A percentile compares a stretch with the other conserved stretches of the same genome.
phyloP scores from a whole-genome alignment of 805 yeast species.

The Barnettozyma wickerhamii region DNA sequence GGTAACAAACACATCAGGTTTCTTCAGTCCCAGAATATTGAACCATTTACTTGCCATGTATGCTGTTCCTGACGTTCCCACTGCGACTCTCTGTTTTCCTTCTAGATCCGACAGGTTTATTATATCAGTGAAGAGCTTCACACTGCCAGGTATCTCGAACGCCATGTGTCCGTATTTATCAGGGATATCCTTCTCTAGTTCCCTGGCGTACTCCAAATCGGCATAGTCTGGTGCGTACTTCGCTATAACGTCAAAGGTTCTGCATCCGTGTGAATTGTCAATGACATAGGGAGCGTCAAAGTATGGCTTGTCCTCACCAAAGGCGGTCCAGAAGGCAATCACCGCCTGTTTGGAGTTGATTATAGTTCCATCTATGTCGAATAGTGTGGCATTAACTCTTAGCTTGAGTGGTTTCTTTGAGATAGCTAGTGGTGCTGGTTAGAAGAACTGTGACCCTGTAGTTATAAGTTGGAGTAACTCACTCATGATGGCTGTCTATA shows the following conservation, averaged over 20 bases:
- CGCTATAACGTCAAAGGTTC: constrained; percentile 72
- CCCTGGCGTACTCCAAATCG: constrained; percentile 52
- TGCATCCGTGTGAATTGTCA: constrained; percentile 74
- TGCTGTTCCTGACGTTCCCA: constrained; percentile 78
- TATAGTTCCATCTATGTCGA: constrained; percentile 85
- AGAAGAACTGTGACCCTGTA: too few relatives aligned
- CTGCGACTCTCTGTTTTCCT: constrained; percentile 65
- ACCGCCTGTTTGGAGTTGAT: constrained; percentile 78
- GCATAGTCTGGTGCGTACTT: constrained; percentile 73
- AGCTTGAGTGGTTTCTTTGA: constrained; percentile 16
- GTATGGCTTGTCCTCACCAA: constrained; percentile 61
- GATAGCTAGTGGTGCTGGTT: constrained; percentile 1
- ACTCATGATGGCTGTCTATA: too few relatives aligned
- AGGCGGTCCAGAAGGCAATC: constrained; percentile 75
- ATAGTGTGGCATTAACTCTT: constrained; percentile 47
- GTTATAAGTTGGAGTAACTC: too few relatives aligned
- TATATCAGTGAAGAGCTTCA: constrained; percentile 51
- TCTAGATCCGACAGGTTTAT: constrained; percentile 26
- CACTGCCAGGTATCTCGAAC: constrained; percentile 71
- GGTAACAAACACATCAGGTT: constrained; percentile 73
- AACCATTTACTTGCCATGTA: constrained; percentile 81
- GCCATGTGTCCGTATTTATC: constrained; percentile 68
- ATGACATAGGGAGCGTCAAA: constrained; percentile 69
- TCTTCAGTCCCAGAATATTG: constrained; percentile 50
- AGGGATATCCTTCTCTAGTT: constrained; percentile 68